phyloP scores from a whole-genome alignment of 805 yeast genomes.

The Yueomyces sinensis region DNA sequence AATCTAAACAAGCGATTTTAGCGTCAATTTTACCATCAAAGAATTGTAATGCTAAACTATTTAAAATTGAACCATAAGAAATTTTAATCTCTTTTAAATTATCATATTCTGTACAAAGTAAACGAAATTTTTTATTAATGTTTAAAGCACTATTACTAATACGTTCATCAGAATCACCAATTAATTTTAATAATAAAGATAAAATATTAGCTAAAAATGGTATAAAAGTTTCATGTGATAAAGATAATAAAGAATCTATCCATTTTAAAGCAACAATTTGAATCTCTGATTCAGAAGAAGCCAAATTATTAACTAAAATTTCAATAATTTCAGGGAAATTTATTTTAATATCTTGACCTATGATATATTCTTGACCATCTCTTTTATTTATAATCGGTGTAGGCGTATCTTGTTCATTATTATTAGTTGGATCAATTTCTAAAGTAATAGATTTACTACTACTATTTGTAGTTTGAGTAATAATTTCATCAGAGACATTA shows the following conservation, averaged over 20 bases:
- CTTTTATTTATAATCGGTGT: constrained; percentile 8
- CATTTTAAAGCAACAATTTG: constrained; percentile 72
- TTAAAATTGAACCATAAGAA: constrained; percentile 42
- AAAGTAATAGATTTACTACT: not conserved
- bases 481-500: constrained; percentile 9
- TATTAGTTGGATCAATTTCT: not conserved
- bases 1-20: constrained; percentile 71
- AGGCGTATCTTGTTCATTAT: too few species aligned
- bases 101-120: constrained; percentile 26
- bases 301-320: constrained; percentile 68
- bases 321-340: constrained; percentile 73
- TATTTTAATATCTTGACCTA: constrained; percentile 72
- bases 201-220: constrained; percentile 65
- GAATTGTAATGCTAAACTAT: constrained; percentile 60
- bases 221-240: constrained; percentile 60
- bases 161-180: constrained; percentile 39
- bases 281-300: constrained; percentile 60
- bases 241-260: constrained; percentile 60
- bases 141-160: constrained; percentile 40
- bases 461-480: constrained; percentile 9
- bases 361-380: constrained; percentile 45
- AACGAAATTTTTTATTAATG: constrained; percentile 45
- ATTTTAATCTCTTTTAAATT: constrained; percentile 14
- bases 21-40: constrained; percentile 68
- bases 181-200: constrained; percentile 49